Percentiles rank a stretch among this genome's conserved stretches.
phyloP scores from a whole-genome alignment of 2,329 filamentous ascomycete species.

The Pseudogymnoascus sp. region DNA sequence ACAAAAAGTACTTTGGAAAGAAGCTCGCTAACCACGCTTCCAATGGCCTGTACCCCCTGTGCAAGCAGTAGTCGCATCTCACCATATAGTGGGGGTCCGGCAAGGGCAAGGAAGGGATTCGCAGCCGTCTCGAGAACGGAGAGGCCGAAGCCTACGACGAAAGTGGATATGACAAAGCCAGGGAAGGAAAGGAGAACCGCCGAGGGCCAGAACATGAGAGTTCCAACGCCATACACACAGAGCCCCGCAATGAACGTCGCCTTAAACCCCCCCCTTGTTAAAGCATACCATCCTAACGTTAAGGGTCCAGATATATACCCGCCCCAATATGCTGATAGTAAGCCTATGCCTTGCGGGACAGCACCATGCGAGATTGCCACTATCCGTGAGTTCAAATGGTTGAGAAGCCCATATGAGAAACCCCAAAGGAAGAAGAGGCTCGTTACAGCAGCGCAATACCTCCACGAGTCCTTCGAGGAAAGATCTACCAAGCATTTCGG shows the following conservation, averaged over 20 bases:
- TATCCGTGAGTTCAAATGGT: constrained; percentile 68
- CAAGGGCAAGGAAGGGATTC: constrained; percentile 63
- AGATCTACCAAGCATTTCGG: constrained; percentile 63
- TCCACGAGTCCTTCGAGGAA: constrained; percentile 53
- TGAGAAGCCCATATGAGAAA: constrained; percentile 76
- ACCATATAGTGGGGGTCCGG: constrained; percentile 63
- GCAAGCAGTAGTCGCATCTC: constrained; percentile 67
- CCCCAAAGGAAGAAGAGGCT: constrained; percentile 81
- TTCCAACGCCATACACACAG: constrained; percentile 62
- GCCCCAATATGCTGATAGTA: constrained; percentile 63
- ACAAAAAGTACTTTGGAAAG: constrained; percentile 69
- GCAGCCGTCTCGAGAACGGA: constrained; percentile 70
- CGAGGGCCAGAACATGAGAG: constrained; percentile 75
- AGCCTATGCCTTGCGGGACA: constrained; percentile 53
- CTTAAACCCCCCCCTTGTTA: constrained; percentile 65
- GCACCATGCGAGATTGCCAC: constrained; percentile 50
- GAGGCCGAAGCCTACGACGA: constrained; percentile 69
- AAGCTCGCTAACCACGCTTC: constrained; percentile 62
- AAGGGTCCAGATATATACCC: constrained; percentile 60
- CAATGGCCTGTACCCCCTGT: constrained; percentile 66
- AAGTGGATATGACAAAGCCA: constrained; percentile 66
- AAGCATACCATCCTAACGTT: constrained; percentile 57
- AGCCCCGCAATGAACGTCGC: constrained; percentile 67
- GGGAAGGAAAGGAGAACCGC: constrained; percentile 64
- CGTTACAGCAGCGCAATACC: constrained; percentile 63